Percentiles rank a stretch among this genome's conserved stretches.
phyloP scores from a whole-genome alignment of 371 early-diverging fungal genomes.

The Mortierella sp. region DNA sequence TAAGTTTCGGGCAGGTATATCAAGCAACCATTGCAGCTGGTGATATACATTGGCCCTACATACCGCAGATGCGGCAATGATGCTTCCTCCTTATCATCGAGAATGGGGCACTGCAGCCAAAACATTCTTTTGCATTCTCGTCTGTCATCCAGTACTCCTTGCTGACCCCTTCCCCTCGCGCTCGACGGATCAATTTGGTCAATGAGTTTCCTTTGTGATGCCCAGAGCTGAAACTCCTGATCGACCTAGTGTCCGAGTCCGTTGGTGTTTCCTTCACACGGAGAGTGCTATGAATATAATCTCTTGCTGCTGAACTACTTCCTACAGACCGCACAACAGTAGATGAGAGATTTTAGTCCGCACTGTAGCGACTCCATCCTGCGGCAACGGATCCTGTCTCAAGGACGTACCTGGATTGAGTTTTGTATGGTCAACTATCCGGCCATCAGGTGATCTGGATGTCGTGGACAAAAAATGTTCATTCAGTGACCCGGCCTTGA shows the following conservation, averaged over 20 bases:
- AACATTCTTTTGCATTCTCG: conserved; percentile 81
- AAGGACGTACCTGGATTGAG: conserved; percentile 22
- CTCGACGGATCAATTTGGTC: conserved; percentile 63
- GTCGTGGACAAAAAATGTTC: conserved; percentile 6
- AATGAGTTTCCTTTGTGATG: conserved; percentile 68
- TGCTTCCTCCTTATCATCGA: conserved; percentile 77
- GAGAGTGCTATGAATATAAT: conserved; percentile 44
- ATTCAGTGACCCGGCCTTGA: conserved; percentile 4
- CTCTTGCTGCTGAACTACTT: conserved; percentile 31
- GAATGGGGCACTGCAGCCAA: conserved; percentile 78
- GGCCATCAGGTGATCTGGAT: conserved; percentile 4
- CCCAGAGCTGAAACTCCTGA: conserved; percentile 62
- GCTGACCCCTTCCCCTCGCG: conserved; percentile 69
- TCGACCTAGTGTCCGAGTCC: conserved; percentile 64
- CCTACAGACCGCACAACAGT: background rate
- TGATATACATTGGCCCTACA: background rate
- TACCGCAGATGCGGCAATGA: conserved; percentile 88
- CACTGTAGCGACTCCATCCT: too few species aligned
- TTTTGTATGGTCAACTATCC: conserved; percentile 16
- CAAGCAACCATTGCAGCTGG: too few species aligned
- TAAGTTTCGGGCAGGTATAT: too few species aligned
- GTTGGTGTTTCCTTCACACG: conserved; percentile 58
- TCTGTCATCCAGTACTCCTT: conserved; percentile 87
- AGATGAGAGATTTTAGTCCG: too few species aligned
- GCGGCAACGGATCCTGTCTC: background rate